Conservation (phyloP, 202 grass and related monocot species). For the Cymbopogon flexuosus region DNA sequence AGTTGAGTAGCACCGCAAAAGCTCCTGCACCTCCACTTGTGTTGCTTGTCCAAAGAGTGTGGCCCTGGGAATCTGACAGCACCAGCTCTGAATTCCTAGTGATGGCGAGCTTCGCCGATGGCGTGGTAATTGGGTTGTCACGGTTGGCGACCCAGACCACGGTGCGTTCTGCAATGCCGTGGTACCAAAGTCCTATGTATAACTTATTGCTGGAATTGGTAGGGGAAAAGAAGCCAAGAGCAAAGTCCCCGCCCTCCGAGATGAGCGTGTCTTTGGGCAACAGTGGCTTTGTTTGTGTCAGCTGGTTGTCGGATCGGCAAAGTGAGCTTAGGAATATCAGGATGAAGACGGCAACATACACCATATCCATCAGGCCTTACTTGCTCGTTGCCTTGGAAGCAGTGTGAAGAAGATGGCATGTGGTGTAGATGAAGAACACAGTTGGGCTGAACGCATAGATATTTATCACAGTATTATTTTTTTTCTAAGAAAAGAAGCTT, state of each 20-base stretch:
- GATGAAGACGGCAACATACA: too few relatives aligned
- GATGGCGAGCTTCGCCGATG: neutral
- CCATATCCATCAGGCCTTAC: too few relatives aligned
- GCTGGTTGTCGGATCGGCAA: too few relatives aligned
- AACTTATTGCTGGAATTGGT: neutral
- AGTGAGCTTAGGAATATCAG: too few relatives aligned
- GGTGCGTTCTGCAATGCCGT: neutral
- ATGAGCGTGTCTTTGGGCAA: neutral
- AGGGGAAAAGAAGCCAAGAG: neutral
- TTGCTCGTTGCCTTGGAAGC: too few relatives aligned
- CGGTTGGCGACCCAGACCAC: neutral
- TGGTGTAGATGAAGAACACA: too few relatives aligned
- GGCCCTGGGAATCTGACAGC: conserved; percentile 1
- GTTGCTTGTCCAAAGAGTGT: conserved; percentile 26
- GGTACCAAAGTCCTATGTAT: neutral
- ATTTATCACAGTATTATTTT: too few relatives aligned
- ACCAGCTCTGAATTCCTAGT: conserved; percentile 29
- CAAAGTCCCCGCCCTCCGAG: neutral
- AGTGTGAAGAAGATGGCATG: too few relatives aligned
- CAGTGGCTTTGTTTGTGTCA: too few relatives aligned
- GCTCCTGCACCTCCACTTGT: neutral
- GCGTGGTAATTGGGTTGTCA: neutral
- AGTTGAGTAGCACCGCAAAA: conserved; percentile 28
- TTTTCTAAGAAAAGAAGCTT: too few relatives aligned
- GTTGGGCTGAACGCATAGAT: too few relatives aligned